Percentiles rank a stretch among this genome's conserved stretches.
Conservation (phyloP, 1,284 basidiomycete species). For the Neotropicomus parvogracilis region DNA sequence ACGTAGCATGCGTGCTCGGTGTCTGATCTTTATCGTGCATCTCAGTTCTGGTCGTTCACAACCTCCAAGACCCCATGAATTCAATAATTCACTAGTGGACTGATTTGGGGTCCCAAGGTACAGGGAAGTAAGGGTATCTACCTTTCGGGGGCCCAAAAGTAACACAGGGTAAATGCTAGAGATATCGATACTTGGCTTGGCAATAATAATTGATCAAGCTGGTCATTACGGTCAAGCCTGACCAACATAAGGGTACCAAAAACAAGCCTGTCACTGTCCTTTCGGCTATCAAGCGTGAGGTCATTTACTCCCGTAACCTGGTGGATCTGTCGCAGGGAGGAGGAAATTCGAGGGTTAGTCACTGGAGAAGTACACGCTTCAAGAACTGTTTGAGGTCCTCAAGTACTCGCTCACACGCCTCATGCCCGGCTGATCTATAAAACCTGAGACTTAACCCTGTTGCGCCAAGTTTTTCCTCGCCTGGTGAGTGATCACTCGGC, state of each 20-base stretch:
- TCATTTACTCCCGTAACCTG: conserved; percentile 1
- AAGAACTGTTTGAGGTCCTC: conserved; percentile 61
- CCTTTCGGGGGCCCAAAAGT: not conserved
- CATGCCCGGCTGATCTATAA: conserved; percentile 63
- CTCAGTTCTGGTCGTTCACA: not conserved
- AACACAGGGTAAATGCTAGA: not conserved
- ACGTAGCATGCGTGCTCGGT: not conserved
- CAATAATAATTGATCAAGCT: not conserved
- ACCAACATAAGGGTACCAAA: conserved; percentile 1
- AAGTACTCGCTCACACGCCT: conserved; percentile 57
- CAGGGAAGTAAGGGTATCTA: not conserved
- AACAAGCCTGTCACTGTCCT: not conserved
- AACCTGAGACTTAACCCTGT: conserved; percentile 56
- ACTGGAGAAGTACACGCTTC: conserved; percentile 45
- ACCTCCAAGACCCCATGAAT: not conserved
- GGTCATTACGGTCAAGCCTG: not conserved
- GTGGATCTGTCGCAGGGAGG: not conserved
- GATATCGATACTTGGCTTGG: not conserved
- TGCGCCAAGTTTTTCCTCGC: conserved; percentile 26
- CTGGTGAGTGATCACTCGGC: conserved; percentile 22
- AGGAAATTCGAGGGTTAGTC: not conserved
- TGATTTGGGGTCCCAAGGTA: too few species aligned
- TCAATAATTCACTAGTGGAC: not conserved
- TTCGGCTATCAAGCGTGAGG: not conserved
- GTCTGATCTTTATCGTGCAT: not conserved